Evolutionary conservation across 495 filamentous ascomycete genomes (phyloP), one percentile per base, ranked within the genome.

Genomic region (Aspergillus sclerotioniger): DNA sequence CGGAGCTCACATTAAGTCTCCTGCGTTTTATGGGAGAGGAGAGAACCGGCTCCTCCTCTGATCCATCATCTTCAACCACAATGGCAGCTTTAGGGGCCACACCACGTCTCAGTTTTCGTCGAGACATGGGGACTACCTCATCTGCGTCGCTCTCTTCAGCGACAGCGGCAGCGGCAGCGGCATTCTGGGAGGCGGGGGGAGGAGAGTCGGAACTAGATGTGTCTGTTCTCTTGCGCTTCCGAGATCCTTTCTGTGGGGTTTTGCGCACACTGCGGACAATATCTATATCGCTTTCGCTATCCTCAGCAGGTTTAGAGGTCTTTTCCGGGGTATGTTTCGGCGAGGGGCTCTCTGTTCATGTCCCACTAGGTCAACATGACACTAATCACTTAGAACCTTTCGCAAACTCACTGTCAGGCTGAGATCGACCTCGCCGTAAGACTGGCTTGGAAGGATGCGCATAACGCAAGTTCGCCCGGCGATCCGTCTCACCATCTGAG

Each of bases 391-490:
- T 41, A 46, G 4, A 15, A 10, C 51, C 41, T 47, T 25, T 8
- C 3, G 17, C 8, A 20, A 50, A 3, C 21, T 43, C 54, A 58
- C 20, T 46, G n/a, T 56, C 48, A 35, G 33, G 0, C 12, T 35
- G 32, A 8, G 53, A 51, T 17, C 53, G 43, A 12, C 55, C 39
- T 4, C 51, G n/a, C n/a, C 58, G 63, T 5, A 74, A 51, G n/a
- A 63, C 61, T 0, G 72, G 62, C 48, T 65, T 64, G 21, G 68
- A 74, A 21, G 73, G 71, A 58, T 76, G 67, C 8, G 56, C 54
- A 35, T 77, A 80, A n/a, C 64, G 68, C 17, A 81, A 62, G 21
- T 59, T 75, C 9, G 77, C 70, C 16, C 63, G 67, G 35, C 74
- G 71, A 54, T 62, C 67, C 35, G 32, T 55, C 15, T 62, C 62